A percentile compares a stretch with the other conserved stretches of the same genome.
These are phyloP conservation scores for Aspergillus spinulosporus DNA, from an alignment of 2,329 filamentous ascomycete species.

Conservation along the genomic window DNA sequence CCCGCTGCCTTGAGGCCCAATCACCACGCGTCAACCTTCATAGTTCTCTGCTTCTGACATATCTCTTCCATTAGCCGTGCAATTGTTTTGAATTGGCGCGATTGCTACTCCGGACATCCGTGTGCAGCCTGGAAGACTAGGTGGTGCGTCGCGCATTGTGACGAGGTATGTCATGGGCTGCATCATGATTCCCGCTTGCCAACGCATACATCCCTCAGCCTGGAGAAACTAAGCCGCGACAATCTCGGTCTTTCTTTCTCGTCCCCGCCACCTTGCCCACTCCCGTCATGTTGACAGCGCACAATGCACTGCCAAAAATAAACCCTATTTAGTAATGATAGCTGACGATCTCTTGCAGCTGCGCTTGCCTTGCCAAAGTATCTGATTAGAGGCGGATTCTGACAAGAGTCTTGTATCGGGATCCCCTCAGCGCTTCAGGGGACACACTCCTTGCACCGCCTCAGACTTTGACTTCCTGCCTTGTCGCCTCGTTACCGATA, in stretches of 20 bases:
- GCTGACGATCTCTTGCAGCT: constrained; percentile 29
- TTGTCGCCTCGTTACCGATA: constrained; percentile 23
- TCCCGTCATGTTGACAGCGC: constrained; percentile 30
- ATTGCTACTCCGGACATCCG: constrained; percentile 11
- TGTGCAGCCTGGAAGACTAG: constrained; percentile 21
- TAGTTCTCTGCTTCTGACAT: constrained; percentile 21
- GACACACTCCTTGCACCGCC: constrained; percentile 32
- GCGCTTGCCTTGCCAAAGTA: constrained; percentile 25
- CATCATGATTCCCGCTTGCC: constrained; percentile 37
- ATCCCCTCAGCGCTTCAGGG: constrained; percentile 18
- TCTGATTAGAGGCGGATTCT: constrained; percentile 24
- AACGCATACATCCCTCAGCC: constrained; percentile 42
- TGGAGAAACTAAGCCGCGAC: constrained; percentile 32
- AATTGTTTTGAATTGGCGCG: constrained; percentile 11
- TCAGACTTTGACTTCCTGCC: constrained; percentile 24
- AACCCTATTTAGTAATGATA: constrained; percentile 19
- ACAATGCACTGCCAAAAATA: constrained; percentile 22
- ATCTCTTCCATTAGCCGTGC: constrained; percentile 15
- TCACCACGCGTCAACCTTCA: constrained; percentile 29
- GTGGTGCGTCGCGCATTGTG: constrained; percentile 33
- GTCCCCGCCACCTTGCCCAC: constrained; percentile 22
- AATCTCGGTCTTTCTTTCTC: constrained; percentile 20
- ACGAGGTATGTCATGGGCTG: constrained; percentile 41
- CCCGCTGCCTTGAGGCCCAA: constrained; percentile 18
- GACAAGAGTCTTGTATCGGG: constrained; percentile 27